A percentile compares a stretch with the other conserved stretches of the same genome.
These are phyloP conservation scores for Gelatoporia subvermispora DNA, from an alignment of 768 basidiomycete species.

Conservation along the genomic window DNA sequence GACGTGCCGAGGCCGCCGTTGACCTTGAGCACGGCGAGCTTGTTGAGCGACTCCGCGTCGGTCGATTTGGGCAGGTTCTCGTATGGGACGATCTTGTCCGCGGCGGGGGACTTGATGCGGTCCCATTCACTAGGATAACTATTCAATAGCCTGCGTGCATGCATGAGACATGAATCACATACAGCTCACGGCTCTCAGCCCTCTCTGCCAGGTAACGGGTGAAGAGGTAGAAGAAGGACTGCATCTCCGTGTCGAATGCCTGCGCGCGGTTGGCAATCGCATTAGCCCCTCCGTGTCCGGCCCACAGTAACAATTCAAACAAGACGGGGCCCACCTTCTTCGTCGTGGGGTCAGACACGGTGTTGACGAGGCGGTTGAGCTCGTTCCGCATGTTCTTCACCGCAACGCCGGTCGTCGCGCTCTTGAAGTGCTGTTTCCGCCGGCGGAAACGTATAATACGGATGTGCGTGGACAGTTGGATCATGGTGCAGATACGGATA, in stretches of 20 bases:
- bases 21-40: constrained; percentile 93
- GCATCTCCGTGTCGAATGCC: constrained; percentile 95
- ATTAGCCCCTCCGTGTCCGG: constrained; percentile 83
- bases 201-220: constrained; percentile 91
- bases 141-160: background rate
- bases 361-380: constrained; percentile 59
- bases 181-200: constrained; percentile 86
- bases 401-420: constrained; percentile 41
- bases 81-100: constrained; percentile 84
- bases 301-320: constrained; percentile 1
- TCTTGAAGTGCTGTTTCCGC: constrained; percentile 34
- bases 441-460: constrained; percentile 31
- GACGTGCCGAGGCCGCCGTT: constrained; percentile 92
- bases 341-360: constrained; percentile 48
- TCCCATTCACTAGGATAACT: constrained; percentile 25
- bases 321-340: constrained; percentile 45
- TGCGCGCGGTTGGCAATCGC: constrained; percentile 91
- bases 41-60: constrained; percentile 71
- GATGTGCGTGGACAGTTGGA: constrained; percentile 8
- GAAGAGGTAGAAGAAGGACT: constrained; percentile 93
- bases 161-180: constrained; percentile 24
- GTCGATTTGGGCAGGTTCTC: constrained; percentile 55
- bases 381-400: constrained; percentile 64
- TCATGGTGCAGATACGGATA: constrained; percentile 6
- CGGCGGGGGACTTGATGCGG: constrained; percentile 75